phyloP scores from a whole-genome alignment of 768 basidiomycete genomes.

The Xanthoconium purpureum region DNA sequence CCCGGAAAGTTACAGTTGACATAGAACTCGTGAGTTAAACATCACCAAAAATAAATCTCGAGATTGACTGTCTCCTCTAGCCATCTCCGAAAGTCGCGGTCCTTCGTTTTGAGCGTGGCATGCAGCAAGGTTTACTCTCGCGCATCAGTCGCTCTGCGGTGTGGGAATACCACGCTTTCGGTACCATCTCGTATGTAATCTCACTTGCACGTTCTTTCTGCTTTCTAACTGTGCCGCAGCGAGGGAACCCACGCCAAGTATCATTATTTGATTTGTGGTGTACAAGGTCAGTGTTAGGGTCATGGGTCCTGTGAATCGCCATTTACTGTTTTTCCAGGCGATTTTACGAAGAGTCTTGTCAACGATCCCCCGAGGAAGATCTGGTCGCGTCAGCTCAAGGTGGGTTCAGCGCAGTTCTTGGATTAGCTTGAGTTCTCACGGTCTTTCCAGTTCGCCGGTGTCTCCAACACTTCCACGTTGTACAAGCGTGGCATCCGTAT shows the following conservation, averaged over 20 bases:
- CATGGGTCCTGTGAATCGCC: not conserved
- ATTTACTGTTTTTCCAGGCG: constrained; percentile 39
- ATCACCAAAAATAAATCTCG: not conserved
- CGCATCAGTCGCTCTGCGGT: constrained; percentile 70
- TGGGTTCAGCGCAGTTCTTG: constrained; percentile 21
- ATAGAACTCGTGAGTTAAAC: constrained; percentile 61
- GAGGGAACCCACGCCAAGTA: constrained; percentile 71
- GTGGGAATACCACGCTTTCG: constrained; percentile 83
- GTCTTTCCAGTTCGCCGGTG: constrained; percentile 61
- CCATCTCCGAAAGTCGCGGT: constrained; percentile 79
- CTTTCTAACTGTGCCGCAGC: constrained; percentile 34
- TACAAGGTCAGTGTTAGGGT: constrained; percentile 46
- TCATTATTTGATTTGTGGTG: constrained; percentile 80
- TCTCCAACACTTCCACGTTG: constrained; percentile 76
- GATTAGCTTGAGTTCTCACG: constrained; percentile 2
- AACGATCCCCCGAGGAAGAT: constrained; percentile 63
- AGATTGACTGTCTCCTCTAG: constrained; percentile 34
- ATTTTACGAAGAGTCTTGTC: constrained; percentile 74
- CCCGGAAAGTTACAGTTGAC: constrained; percentile 68
- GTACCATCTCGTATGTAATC: constrained; percentile 62
- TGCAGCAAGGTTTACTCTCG: constrained; percentile 78
- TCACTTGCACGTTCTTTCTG: not conserved
- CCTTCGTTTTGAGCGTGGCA: constrained; percentile 75
- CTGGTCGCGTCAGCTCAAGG: constrained; percentile 83
- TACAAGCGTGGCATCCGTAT: constrained; percentile 79